Base-by-base conservation (phyloP, 768 basidiomycete genomes). In the Termitomyces sp. region DNA sequence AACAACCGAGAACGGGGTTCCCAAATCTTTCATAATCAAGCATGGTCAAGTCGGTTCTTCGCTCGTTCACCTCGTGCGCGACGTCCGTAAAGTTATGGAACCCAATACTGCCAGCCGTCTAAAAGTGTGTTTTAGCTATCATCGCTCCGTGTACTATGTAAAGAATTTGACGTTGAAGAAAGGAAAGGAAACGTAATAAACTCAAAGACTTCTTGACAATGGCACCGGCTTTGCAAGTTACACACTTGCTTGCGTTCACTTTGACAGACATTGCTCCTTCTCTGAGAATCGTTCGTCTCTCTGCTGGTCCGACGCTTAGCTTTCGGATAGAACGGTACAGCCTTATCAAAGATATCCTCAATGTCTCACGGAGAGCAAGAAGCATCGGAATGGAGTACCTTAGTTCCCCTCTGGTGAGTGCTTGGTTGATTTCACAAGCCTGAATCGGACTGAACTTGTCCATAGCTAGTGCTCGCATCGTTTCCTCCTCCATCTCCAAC, bases 21-120 rank as follows among this genome's bases (percentile, higher is more conserved):
- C 96, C 4, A 96, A 91, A 75, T 94, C 94, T 0, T 98, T 99
- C 67, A 90, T 99, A 58, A 91, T 99, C 69, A 96, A 95, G 71
- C 92, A 95, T 74, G 97, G 97, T 41, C 85, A 87, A 57, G 94
- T 98, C 31, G 96, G 97, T 20, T 78, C 82, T 50, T 93, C 92
- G 8, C 76, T 98, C 56, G 74, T 86, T 5, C 92, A 94, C 67
- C 87, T 99, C 37, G 95, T 98, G 20, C 83, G 91, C 56, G 96
- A 99, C 74, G 76, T 97, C 67, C 80, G 97, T 66, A 91, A 92
- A 72, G 92, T 97, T 59, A 92, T 99, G 92, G 97, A 99, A 70
- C 97, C 97, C 59, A 93, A 98, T 67, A 99, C 97, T 15, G 97
- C 96, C 20, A 88, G 87, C 61, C 82, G 97, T 51, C 80, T 99